A percentile compares a stretch with the other conserved stretches of the same genome.
phyloP scores from a whole-genome alignment of 345 rosid species.

The Ceriops tagal region DNA sequence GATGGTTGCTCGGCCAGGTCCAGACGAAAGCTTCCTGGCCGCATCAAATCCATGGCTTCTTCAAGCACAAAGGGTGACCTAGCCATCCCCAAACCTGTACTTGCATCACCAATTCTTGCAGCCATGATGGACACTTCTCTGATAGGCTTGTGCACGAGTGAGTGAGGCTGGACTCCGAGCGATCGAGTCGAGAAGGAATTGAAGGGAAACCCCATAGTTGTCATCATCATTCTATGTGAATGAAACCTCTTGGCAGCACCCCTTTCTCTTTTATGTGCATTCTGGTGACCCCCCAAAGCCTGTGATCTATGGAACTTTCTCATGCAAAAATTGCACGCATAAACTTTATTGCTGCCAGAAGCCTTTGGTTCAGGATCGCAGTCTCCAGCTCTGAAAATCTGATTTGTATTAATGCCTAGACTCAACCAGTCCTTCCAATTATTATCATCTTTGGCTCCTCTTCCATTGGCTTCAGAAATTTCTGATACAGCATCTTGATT shows the following conservation, averaged over 20 bases:
- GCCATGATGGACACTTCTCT: slow-evolving; percentile 24
- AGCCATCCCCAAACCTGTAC: slow-evolving; percentile 17
- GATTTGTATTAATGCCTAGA: slow-evolving; percentile 27
- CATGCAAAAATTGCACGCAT: slow-evolving; percentile 27
- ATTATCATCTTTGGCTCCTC: slow-evolving; percentile 11
- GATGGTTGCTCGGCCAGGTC: slow-evolving; percentile 17
- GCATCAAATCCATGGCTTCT: slow-evolving; percentile 24
- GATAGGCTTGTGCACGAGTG: slow-evolving; percentile 32
- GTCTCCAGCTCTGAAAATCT: slow-evolving; percentile 4
- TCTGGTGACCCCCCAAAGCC: slow-evolving; percentile 30
- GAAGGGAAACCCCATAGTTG: slow-evolving; percentile 19
- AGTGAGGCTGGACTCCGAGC: slow-evolving; percentile 39
- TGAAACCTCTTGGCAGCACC: slow-evolving; percentile 23
- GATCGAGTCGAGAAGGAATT: slow-evolving; percentile 23
- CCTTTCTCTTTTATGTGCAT: slow-evolving; percentile 27
- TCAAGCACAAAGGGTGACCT: slow-evolving; percentile 22
- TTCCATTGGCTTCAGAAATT: neutral
- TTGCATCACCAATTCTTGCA: slow-evolving; percentile 21
- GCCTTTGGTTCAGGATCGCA: slow-evolving; percentile 6
- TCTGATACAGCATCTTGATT: slow-evolving; percentile 18
- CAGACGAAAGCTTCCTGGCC: slow-evolving; percentile 46
- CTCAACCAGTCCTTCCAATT: slow-evolving; percentile 35
- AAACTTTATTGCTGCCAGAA: slow-evolving; percentile 3
- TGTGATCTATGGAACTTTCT: slow-evolving; percentile 30
- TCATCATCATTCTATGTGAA: slow-evolving; percentile 36